Conservation (phyloP, 805 yeast species). For the Saccharomycopsis fermentans region DNA sequence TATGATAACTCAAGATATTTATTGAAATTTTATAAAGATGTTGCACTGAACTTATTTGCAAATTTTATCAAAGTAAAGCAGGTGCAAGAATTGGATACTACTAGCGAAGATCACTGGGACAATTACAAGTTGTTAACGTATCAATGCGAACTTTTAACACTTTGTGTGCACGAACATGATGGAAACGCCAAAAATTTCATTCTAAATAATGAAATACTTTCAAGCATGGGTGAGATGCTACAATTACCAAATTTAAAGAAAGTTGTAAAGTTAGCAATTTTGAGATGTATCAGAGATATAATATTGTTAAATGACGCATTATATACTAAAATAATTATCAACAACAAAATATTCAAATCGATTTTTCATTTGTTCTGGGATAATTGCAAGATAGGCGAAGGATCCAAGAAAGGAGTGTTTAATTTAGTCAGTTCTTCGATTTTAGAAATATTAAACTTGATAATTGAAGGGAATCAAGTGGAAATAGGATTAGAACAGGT, state of each 20-base stretch:
- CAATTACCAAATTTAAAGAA: conserved; percentile 30
- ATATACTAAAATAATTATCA: conserved; percentile 47
- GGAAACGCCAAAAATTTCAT: conserved; percentile 51
- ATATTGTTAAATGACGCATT: conserved; percentile 52
- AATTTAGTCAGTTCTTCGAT: conserved; percentile 69
- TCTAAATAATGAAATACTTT: conserved; percentile 45
- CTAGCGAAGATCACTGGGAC: neutral
- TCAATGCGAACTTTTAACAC: conserved; percentile 61
- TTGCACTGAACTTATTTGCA: conserved; percentile 47
- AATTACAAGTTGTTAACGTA: conserved; percentile 19
- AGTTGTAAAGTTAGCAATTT: conserved; percentile 54
- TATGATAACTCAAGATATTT: conserved; percentile 29
- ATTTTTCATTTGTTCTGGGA: conserved; percentile 41
- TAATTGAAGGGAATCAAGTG: conserved; percentile 19
- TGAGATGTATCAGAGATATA: conserved; percentile 58
- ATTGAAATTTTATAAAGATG: conserved; percentile 48
- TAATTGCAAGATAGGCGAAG: conserved; percentile 26
- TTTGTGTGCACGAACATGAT: conserved; percentile 55
- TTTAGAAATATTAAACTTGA: conserved; percentile 51
- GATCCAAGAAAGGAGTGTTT: conserved; percentile 28
- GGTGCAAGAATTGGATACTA: neutral
- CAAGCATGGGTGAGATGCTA: conserved; percentile 41
- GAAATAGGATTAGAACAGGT: conserved; percentile 1
- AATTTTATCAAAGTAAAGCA: conserved; percentile 32
- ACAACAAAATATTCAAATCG: conserved; percentile 38